Evolutionary conservation across 169 alveolate genomes (phyloP), one percentile per base, ranked within the genome.

Genomic region (Plasmodium vinckei): DNA sequence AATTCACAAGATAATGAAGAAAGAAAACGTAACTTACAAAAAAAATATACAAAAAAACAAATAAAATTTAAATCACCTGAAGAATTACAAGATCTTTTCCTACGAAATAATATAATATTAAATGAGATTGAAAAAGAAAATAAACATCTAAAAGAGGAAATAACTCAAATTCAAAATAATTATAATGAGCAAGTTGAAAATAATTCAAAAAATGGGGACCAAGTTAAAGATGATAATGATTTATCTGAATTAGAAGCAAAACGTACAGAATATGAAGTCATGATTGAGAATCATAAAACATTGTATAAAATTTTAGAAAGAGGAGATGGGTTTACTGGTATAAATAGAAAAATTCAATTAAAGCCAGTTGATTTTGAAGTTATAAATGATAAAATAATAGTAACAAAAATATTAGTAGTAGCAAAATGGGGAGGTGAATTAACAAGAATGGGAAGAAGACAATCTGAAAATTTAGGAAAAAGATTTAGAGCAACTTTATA

Each of bases 351-450:
- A 88, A 97, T 97, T 15, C 98, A 98, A 89, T 87, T 98, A 23
- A 97, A 96, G 77, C 97, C 98, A 13, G 68, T 96, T n/a, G 89
- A 84, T 10, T 91, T 72, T 61, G 92, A 87, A 46, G 92, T 92
- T 10, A 13, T 56, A n/a, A 65, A 87, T 6, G 92, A 88, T n/a
- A 64, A 79, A 79, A 57, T 57, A 13, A 77, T 73, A 19, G 93
- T 96, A 9, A 84, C 93, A 0, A 92, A 95, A 89, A 97, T 97
- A 4, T 91, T 97, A 72, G 92, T 98, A n/a, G 98, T 98, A 13
- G 98, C 99, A 13, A 98, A 98, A 87, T 98, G 99, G 99, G 99
- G 99, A n/a, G 99, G 99, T 9, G 99, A 97, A 73, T 92, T 98
- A 72, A 98, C 99, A 0, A 96, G 96, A 21, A 95, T 97, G 17